Conservation (phyloP, 2,329 filamentous ascomycete species). For the Neocatenulostroma microsporum region DNA sequence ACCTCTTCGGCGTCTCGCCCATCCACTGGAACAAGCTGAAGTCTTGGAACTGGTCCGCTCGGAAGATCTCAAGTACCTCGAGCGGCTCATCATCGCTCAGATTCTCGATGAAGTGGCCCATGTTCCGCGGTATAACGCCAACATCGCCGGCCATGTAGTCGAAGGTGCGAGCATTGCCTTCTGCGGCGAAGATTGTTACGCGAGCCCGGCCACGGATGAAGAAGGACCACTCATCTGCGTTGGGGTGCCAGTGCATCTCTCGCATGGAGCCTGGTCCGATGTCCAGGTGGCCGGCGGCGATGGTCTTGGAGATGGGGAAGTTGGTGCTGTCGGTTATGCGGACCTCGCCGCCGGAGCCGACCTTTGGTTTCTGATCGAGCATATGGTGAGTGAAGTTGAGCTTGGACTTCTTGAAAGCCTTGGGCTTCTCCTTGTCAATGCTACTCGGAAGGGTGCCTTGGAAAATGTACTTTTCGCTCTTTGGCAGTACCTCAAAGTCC, state of each 20-base stretch:
- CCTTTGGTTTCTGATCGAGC: conserved; percentile 59
- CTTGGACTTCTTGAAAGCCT: conserved; percentile 58
- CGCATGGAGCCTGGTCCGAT: conserved; percentile 65
- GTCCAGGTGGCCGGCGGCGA: conserved; percentile 63
- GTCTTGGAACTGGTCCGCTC: conserved; percentile 57
- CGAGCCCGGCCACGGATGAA: conserved; percentile 65
- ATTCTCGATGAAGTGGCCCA: conserved; percentile 77
- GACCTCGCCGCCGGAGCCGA: conserved; percentile 61
- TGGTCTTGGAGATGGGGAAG: conserved; percentile 64
- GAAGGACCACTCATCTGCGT: conserved; percentile 67
- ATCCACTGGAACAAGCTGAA: conserved; percentile 70
- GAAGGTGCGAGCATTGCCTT: conserved; percentile 64
- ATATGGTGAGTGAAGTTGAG: conserved; percentile 64
- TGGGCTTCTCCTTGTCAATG: conserved; percentile 58
- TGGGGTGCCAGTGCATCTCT: conserved; percentile 78
- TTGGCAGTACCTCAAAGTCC: conserved; percentile 60
- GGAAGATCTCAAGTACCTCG: conserved; percentile 68
- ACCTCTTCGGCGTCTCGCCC: conserved; percentile 59
- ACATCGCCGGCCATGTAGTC: conserved; percentile 69
- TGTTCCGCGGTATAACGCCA: conserved; percentile 66
- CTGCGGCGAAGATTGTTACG: conserved; percentile 65
- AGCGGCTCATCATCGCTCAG: conserved; percentile 64
- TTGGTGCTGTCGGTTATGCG: conserved; percentile 69
- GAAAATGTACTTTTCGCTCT: conserved; percentile 68
- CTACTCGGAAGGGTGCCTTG: conserved; percentile 57